These are phyloP conservation scores for Picocystis salinarum DNA, from an alignment of 139 green algal genomes.

Conservation along the genomic window DNA sequence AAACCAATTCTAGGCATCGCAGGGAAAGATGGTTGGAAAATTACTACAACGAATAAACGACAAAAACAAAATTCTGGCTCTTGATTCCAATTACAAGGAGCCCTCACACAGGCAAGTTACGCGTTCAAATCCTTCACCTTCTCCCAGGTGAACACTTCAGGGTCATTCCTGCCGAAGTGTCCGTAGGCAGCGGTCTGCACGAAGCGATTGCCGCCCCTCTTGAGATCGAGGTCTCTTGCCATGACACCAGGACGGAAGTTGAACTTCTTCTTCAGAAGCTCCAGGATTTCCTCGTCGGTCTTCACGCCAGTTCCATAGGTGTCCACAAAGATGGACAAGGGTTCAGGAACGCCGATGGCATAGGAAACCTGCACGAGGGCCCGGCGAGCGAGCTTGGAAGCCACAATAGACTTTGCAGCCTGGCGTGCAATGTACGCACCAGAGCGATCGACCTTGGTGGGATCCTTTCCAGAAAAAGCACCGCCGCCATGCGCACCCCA, in stretches of 20 bases:
- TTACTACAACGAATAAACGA: too few relatives aligned
- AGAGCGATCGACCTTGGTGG: constrained; percentile 66
- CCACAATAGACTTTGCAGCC: constrained; percentile 93
- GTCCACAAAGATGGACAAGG: constrained; percentile 92
- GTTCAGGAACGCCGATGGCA: constrained; percentile 89
- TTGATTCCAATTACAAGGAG: too few relatives aligned
- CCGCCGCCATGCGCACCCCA: constrained; percentile 96
- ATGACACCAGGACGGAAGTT: constrained; percentile 92
- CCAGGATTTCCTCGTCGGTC: constrained; percentile 76
- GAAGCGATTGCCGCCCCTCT: constrained; percentile 72
- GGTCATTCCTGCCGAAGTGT: constrained; percentile 84
- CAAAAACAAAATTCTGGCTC: too few relatives aligned
- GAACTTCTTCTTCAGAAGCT: constrained; percentile 63
- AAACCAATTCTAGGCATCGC: too few relatives aligned
- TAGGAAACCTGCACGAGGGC: constrained; percentile 82
- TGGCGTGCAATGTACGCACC: constrained; percentile 97
- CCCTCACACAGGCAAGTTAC: too few relatives aligned
- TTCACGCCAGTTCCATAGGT: constrained; percentile 88
- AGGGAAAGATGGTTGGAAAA: too few relatives aligned
- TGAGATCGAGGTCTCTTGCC: constrained; percentile 74
- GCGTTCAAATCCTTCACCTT: constrained; percentile 19
- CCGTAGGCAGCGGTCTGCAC: constrained; percentile 90
- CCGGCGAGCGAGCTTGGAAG: constrained; percentile 62
- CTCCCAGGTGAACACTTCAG: constrained; percentile 95
- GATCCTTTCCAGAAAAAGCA: constrained; percentile 94